Evolutionary conservation across 805 yeast species (phyloP), one percentile per base, ranked within the genome.

Genomic region (Candida glaebosa): DNA sequence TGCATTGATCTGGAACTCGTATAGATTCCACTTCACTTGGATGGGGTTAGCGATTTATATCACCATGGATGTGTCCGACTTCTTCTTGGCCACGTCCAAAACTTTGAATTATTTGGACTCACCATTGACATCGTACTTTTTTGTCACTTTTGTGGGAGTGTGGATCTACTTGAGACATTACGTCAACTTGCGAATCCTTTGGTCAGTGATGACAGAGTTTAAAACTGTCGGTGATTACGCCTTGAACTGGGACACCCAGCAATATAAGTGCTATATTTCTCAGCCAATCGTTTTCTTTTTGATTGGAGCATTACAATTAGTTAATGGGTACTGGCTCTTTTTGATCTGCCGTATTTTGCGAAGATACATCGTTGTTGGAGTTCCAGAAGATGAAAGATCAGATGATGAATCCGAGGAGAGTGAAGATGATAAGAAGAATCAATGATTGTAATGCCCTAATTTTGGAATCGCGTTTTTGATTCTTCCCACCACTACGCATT

Each of bases 51-150:
- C 84, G 14, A 78, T 93, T 39, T 93, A 87, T 61, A 77, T 93
- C 53, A 88, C 98, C 18, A 93, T 93, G 99, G 99, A 93, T 64
- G 75, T 89, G 30, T 85, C 96, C 14, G 99, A 93, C 69, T 81
- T 88, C 63, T 86, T 89, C 65, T 70, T 93, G 50, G 84, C 96
- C 5, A 52, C 72, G 3, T 87, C 97, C 20, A 93, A 93, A 64
- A 79, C 87, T n/a, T 65, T 88, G 45, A 91, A 87, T 65, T 93
- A 93, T 60, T 61, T 95, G 44, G 86, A 89, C 52, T 81, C 89
- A 3, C 53, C 72, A 3, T 43, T 79, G 4, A 78, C 82, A 2
- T 80, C 75, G 0, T 83, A 85, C 9, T 77, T 86, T 54, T 87
- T 87, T 51, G 52, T 76, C 7, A n/a, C 78, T 2, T 95, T 93